Base-by-base conservation (phyloP, 2,329 filamentous ascomycete genomes). In the Lecanoromycetidae sp. region DNA sequence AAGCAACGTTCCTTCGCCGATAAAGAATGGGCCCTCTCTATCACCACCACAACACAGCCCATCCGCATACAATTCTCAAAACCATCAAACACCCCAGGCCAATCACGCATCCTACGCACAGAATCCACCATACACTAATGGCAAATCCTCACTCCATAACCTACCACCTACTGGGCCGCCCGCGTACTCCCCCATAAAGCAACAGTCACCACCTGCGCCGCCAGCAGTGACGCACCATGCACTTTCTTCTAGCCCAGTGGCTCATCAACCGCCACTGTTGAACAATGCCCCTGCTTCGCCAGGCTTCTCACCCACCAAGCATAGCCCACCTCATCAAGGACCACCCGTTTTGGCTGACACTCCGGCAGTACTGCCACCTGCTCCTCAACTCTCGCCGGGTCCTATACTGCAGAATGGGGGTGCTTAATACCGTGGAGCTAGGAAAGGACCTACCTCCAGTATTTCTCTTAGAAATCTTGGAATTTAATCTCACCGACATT, bases 1-100 rank as follows among this genome's bases (percentile, higher is more conserved):
- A 5, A 59, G 62, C 35, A 61, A 58, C 39, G 60, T 60, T 27
- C 57, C 60, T 12, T 68, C 66, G 6, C 66, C 67, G 15, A 62
- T 69, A 17, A 62, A 69, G 38, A 69, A 68, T 46, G 64, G 63
- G 12, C 66, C 68, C 1, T 65, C 67, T 1, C 68, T 71, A 62
- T 71, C 69, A 17, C 68, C 69, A 19, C 67, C 72, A 46, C 57
- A 74, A 61, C 62, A 72, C 47, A 62, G 75, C 58, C 58, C 68
- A 60, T 63, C 74, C 56, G 58, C 57, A 76, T 75, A 57, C 60
- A 79, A 49, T 79, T 76, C 58, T 75, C 23, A 69, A 54, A 38
- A 62, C 15, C 66, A 67, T 20, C 63, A 65, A 57, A 48, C 55
- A 36, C 53, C 54, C 27, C 49, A 54, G 25, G 15, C 25, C 30